Conservation (phyloP, 257 asterid genomes). For the Datura wrightii region DNA sequence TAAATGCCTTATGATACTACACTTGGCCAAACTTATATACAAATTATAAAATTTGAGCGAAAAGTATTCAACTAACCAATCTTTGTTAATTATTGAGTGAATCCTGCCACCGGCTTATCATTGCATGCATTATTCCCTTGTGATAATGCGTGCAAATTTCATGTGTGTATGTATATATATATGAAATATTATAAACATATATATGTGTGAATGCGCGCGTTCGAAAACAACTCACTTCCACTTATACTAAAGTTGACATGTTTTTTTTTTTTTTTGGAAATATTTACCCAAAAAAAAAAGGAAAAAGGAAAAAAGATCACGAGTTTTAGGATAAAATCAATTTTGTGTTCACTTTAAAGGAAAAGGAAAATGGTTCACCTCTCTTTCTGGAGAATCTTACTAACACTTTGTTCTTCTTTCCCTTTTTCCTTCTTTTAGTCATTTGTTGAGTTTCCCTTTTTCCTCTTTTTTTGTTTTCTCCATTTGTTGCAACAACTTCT, state of each 20-base stretch:
- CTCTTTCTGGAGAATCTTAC: not conserved
- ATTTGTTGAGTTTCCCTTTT: not conserved
- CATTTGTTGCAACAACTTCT: conserved; percentile 1
- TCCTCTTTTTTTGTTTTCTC: not conserved
- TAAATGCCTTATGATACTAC: not conserved
- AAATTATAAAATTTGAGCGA: not conserved
- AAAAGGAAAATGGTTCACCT: not conserved
- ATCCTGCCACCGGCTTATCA: not conserved
- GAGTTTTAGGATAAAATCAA: not conserved
- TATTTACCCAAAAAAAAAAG: too few relatives aligned
- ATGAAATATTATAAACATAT: not conserved
- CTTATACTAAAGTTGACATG: not conserved
- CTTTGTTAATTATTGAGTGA: not conserved
- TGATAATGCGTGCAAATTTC: not conserved
- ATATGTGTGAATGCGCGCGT: not conserved
- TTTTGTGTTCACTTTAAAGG: not conserved
- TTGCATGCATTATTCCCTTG: not conserved
- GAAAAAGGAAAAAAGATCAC: not conserved
- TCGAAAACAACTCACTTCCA: not conserved
- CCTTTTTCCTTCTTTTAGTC: not conserved
- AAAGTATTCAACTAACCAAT: not conserved
- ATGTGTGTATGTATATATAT: not conserved
- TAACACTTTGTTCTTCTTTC: not conserved
- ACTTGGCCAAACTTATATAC: not conserved
- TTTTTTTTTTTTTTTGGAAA: too few relatives aligned